Evolutionary conservation across 1,284 basidiomycete species (phyloP), one percentile per base, ranked within the genome.

Genomic region (Lentinula novae-zelandiae): DNA sequence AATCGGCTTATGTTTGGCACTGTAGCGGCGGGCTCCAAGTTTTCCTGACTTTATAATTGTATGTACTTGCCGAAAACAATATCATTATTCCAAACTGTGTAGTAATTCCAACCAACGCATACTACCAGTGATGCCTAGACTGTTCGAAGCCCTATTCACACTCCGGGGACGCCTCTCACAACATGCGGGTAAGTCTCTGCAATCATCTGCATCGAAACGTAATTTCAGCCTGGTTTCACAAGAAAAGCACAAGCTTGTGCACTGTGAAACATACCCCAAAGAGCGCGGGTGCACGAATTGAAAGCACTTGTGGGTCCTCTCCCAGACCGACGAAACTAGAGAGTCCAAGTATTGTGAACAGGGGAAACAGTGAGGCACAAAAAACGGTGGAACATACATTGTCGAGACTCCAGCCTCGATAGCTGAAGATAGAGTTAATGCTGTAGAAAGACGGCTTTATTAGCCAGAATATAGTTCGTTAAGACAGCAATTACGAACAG

Each of bases 331-430:
- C 92, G 68, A 93, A 95, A 62, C 87, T 89, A 61, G n/a, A 59
- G 50, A 12, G 38, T 53, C 53, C 39, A 56, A 5, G 49, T 2
- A 4, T 20, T 22, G 7, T 51, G 34, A 54, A 31, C 33, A 42
- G 55, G 39, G 12, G 38, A 12, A 1, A 22, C 22, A 22, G 40
- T n/a, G 60, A 12, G 22, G 5, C 17, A n/a, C 15, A 7, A 3
- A 31, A 27, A 13, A 38, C 0, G 38, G 4, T 42, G 1, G 17
- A 13, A 71, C 81, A 66, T 72, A 87, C 85, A 93, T 92, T 0
- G 91, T 93, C 1, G 90, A 93, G 2, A 93, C 90, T 57, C 91
- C 92, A 27, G 88, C 89, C 70, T 90, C 87, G 64, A 92, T 85
- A 2, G 87, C 84, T 20, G 87, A 86, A 2, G 83, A 82, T 60